Conservation (phyloP, 805 yeast species). For the Candida stauntonica region DNA sequence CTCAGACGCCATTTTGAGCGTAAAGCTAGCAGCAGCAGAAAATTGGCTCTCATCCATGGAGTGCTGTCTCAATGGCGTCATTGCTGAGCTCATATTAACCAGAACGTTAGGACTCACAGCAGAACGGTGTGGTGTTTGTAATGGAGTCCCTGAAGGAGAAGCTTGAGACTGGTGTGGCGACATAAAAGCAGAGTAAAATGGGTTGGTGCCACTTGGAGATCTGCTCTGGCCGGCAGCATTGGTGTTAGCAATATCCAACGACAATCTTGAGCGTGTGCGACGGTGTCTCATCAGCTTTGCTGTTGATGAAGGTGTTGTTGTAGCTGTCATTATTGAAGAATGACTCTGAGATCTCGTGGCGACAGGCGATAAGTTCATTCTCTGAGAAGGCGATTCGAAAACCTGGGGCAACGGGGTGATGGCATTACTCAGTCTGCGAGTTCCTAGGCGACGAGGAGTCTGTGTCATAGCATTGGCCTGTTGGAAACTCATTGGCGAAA, state of each 20-base stretch:
- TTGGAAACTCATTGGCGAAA: slow-evolving; percentile 13
- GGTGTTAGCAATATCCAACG: slow-evolving; percentile 6
- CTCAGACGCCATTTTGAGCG: slow-evolving; percentile 26
- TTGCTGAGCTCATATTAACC: slow-evolving; percentile 11
- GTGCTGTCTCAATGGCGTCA: too few species aligned
- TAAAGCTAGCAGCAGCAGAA: slow-evolving; percentile 27
- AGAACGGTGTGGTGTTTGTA: slow-evolving; percentile 22
- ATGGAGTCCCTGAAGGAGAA: slow-evolving; percentile 22
- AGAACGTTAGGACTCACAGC: slow-evolving; percentile 25
- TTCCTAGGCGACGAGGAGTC: slow-evolving; percentile 6
- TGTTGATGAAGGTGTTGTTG: slow-evolving; percentile 5
- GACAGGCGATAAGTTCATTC: slow-evolving; percentile 5
- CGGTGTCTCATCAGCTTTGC: slow-evolving; percentile 17
- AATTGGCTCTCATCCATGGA: background rate
- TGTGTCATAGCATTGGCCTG: slow-evolving; percentile 1
- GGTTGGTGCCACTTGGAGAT: slow-evolving; percentile 40
- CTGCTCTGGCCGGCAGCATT: slow-evolving; percentile 17
- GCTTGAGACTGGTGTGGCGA: slow-evolving; percentile 31
- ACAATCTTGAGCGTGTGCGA: slow-evolving; percentile 19
- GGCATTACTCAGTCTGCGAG: slow-evolving; percentile 17
- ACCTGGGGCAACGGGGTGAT: slow-evolving; percentile 17
- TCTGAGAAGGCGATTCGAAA: slow-evolving; percentile 14
- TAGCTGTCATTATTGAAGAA: background rate
- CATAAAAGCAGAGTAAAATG: slow-evolving; percentile 39
- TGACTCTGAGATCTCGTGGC: slow-evolving; percentile 9